Base-by-base conservation (phyloP, 2,329 filamentous ascomycete genomes). In the Scortechinia acanthostroma region DNA sequence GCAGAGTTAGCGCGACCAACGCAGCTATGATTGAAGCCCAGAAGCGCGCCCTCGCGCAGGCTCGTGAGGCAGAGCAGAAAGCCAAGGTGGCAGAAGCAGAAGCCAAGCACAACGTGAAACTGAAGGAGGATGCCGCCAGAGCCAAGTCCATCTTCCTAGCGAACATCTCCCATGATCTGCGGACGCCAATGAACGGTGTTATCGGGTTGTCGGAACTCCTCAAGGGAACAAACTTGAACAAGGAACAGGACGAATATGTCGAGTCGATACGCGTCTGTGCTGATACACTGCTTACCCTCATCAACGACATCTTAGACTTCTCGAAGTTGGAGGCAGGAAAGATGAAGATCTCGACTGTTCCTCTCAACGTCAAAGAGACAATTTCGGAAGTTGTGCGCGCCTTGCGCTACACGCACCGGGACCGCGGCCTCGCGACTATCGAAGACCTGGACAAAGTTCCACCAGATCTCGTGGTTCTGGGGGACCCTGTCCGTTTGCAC, bases 361-460 rank as follows among this genome's bases (percentile, higher is more conserved):
- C 79, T 10, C 85, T 85, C 61, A 83, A 80, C 1, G 71, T 85
- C 44, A 70, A 81, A 43, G 76, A 78, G 30, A 80, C 80, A 2
- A 80, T 86, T 21, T 86, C 85, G 68, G 84, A 83, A 54, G 80
- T 80, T n/a, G 61, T 86, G 52, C 85, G 85, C 57, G 82, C 80
- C 0, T 58, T 86, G 45, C 78, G 80, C 20, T 78, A 81, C 44
- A 77, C 80, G 56, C 81, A 81, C 13, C 83, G 83, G 50, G 80
- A 85, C 58, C 76, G 80, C 52, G 76, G 74, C 58, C 63, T 86
- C 46, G 79, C 77, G 53, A 65, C 85, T 45, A 77, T 78, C n/a
- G 84, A 84, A 53, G 76, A 82, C 52, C 78, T 84, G 42, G 79
- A 82, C 53, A 79, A 74, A 54, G 75, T 77, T 4, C 77, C 84